phyloP scores from a whole-genome alignment of 2,329 filamentous ascomycete genomes.

The Verticillium klebahnii region DNA sequence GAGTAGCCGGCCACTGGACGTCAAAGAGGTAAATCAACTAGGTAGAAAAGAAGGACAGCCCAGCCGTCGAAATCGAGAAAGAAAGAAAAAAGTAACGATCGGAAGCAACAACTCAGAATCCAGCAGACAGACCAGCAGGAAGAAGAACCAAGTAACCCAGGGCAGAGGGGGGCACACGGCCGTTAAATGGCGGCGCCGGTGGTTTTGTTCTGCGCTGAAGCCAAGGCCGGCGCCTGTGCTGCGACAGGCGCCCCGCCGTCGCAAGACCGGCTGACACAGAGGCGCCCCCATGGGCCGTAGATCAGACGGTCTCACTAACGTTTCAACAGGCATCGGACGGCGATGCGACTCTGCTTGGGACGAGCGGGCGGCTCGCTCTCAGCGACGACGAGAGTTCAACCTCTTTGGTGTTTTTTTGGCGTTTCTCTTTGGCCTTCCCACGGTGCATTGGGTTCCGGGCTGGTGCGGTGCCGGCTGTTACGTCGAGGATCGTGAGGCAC shows the following conservation, averaged over 20 bases:
- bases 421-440: not conserved
- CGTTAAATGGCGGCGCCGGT: not conserved
- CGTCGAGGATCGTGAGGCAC: not conserved
- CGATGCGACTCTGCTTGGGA: not conserved
- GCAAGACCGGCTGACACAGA: constrained; percentile 14
- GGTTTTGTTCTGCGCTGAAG: constrained; percentile 3
- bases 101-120: not conserved
- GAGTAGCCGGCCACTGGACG: constrained; percentile 12
- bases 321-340: not conserved
- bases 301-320: constrained; percentile 14
- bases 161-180: not conserved
- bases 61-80: not conserved
- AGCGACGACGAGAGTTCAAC: not conserved
- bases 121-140: constrained; percentile 1
- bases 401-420: not conserved
- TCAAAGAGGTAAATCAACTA: constrained; percentile 1
- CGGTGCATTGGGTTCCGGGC: not conserved
- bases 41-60: not conserved
- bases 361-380: not conserved
- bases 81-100: not conserved
- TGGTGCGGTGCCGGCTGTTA: not conserved
- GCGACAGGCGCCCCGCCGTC: constrained; percentile 6
- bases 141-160: not conserved
- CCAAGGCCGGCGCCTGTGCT: not conserved
- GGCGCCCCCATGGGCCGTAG: constrained; percentile 7